Conservation (phyloP, 306 rosid genomes). For the Cyamopsis tetragonoloba region DNA sequence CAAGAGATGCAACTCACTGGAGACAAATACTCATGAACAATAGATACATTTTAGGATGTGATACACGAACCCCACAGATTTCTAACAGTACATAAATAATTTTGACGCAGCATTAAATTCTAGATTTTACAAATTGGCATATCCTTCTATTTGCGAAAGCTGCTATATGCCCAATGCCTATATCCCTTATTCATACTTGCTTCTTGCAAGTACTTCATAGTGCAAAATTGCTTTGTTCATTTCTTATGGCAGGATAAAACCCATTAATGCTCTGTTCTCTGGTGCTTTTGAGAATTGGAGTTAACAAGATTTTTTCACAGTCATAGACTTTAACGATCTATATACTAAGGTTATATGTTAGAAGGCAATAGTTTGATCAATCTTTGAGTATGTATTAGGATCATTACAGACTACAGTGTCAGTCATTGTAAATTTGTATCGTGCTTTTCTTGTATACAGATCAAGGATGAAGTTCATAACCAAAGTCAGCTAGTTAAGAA, state of each 20-base stretch:
- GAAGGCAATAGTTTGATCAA: background rate
- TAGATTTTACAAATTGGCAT: background rate
- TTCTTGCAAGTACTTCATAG: background rate
- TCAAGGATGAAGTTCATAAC: conserved; percentile 33
- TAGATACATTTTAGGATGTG: too few species aligned
- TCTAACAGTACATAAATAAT: background rate
- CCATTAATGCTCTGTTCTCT: background rate
- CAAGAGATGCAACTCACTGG: too few species aligned
- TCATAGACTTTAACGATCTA: background rate
- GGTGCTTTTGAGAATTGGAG: background rate
- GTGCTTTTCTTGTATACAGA: conserved; percentile 35
- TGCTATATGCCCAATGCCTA: background rate
- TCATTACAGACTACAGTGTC: background rate
- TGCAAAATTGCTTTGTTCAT: background rate
- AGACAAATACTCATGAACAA: too few species aligned
- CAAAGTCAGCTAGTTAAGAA: conserved; percentile 47
- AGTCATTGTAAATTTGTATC: conserved; percentile 1
- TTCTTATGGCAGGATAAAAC: background rate
- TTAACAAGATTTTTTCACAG: background rate
- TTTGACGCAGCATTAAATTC: background rate
- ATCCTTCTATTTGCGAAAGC: background rate
- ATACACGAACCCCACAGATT: too few species aligned
- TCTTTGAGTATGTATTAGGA: background rate
- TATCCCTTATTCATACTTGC: background rate
- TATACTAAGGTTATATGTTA: background rate